A percentile compares a stretch with the other conserved stretches of the same genome.
These are phyloP conservation scores for Poterioochromonas sp. DNA, from an alignment of 352 stramenopile species.

Conservation along the genomic window DNA sequence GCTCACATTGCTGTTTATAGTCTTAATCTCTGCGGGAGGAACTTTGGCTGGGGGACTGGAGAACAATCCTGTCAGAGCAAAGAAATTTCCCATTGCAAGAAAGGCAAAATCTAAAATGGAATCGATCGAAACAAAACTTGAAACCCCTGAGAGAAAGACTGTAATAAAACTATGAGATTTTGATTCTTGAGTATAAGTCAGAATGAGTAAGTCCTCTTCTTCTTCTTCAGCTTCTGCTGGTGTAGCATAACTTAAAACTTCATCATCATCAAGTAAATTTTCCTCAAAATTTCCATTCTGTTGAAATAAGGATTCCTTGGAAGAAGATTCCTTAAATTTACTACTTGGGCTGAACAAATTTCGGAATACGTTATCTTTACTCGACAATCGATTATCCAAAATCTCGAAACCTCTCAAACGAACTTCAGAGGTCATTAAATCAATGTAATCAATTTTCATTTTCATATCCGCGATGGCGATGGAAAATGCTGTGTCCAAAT, in stretches of 20 bases:
- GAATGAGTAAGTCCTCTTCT: not conserved
- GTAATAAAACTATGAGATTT: not conserved
- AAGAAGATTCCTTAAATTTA: not conserved
- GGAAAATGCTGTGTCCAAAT: not conserved
- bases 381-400: not conserved
- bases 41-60: not conserved
- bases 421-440: not conserved
- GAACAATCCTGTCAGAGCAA: not conserved
- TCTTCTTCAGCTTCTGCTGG: not conserved
- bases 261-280: not conserved
- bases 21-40: no score
- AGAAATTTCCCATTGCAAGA: slow-evolving; percentile 9
- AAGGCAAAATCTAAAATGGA: slow-evolving; percentile 18
- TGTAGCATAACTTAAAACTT: not conserved
- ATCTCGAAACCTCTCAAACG: slow-evolving; percentile 3
- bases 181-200: slow-evolving; percentile 15
- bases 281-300: not conserved
- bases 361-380: slow-evolving; percentile 26
- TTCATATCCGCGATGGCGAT: not conserved
- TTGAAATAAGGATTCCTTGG: not conserved
- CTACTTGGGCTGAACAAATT: not conserved
- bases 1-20: no score
- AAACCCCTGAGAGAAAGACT: not conserved
- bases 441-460: not conserved
- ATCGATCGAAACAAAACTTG: slow-evolving; percentile 12